Conservation (phyloP, 2,329 filamentous ascomycete genomes). For the Penicillium sp. region DNA sequence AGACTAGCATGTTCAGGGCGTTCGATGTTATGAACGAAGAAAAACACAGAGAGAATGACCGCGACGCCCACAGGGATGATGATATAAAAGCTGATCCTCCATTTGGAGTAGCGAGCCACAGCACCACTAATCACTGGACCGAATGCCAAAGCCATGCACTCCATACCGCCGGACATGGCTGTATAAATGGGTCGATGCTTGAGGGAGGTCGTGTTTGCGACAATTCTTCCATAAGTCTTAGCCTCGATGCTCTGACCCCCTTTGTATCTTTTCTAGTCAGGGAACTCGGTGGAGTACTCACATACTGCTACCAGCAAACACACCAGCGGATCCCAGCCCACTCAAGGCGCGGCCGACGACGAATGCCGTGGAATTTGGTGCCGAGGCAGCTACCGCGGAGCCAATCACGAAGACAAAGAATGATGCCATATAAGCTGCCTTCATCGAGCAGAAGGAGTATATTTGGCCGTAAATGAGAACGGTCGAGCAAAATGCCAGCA, state of each 20-base stretch:
- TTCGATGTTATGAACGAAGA: not conserved
- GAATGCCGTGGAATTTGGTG: slow-evolving; percentile 29
- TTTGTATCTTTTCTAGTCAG: too few species aligned
- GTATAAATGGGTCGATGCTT: not conserved
- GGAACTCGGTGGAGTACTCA: slow-evolving; percentile 23
- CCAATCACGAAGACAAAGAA: slow-evolving; percentile 38
- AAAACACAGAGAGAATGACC: not conserved
- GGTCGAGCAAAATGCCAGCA: not conserved
- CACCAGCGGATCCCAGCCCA: slow-evolving; percentile 30
- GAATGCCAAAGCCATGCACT: not conserved
- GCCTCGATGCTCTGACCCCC: too few species aligned
- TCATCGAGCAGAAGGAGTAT: slow-evolving; percentile 35
- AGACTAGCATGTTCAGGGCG: not conserved
- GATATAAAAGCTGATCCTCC: not conserved
- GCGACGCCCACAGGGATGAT: not conserved
- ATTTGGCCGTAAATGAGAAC: slow-evolving; percentile 30
- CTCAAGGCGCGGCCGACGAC: slow-evolving; percentile 37
- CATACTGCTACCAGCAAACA: slow-evolving; percentile 27
- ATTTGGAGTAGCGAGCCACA: not conserved
- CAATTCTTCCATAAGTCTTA: slow-evolving; percentile 20
- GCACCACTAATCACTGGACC: not conserved
- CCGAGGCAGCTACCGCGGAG: slow-evolving; percentile 29
- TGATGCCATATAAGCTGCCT: slow-evolving; percentile 33
- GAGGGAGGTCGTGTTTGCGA: slow-evolving; percentile 24
- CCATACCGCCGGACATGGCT: not conserved